Evolutionary conservation across 176 grass and related monocot genomes (phyloP).

Genomic region (Alloteropsis semialata): DNA sequence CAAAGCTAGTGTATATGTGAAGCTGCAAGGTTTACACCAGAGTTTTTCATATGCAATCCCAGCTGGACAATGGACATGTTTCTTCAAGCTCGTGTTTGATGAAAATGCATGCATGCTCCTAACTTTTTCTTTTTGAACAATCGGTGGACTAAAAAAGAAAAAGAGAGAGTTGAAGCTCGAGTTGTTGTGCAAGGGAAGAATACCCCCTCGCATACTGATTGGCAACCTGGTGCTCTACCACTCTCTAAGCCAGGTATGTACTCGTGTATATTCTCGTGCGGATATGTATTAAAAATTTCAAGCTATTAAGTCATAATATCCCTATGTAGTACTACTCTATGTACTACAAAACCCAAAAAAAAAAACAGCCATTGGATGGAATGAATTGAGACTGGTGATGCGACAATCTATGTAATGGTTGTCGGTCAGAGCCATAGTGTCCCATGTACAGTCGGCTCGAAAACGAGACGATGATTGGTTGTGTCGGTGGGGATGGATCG

Average conservation of each 20-base stretch:
- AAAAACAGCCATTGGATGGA: background rate
- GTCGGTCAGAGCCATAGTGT: slow-evolving; percentile 1
- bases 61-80: background rate
- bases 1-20: background rate
- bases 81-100: background rate
- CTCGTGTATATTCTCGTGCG: background rate
- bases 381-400: background rate
- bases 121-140: no score
- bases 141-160: background rate
- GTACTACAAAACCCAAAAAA: no score
- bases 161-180: no score
- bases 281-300: background rate
- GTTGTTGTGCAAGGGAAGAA: no score
- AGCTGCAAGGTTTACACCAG: background rate
- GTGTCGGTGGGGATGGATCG: slow-evolving; percentile 31
- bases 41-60: background rate
- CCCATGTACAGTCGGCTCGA: background rate
- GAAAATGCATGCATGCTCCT: background rate
- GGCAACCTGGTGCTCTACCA: background rate
- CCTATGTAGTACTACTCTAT: background rate
- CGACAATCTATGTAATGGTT: background rate
- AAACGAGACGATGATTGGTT: background rate
- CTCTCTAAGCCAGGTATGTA: background rate
- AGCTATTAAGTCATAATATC: background rate
- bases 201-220: background rate